These are phyloP conservation scores for Nephelium lappaceum DNA, from an alignment of 345 rosid species.

Conservation along the genomic window DNA sequence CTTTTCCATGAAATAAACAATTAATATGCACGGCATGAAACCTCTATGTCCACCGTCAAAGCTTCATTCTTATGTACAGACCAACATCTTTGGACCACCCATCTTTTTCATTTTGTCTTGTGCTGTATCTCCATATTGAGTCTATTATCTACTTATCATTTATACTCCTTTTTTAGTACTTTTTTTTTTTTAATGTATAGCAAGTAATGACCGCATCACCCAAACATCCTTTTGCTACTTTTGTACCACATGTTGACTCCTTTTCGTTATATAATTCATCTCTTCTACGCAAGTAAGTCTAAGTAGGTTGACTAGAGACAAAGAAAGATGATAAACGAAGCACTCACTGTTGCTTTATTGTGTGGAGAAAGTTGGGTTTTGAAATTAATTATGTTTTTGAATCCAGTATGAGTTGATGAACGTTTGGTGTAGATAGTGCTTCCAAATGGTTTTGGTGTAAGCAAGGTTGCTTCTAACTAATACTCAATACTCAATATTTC, in stretches of 20 bases:
- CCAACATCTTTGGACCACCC: background rate
- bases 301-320: background rate
- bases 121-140: background rate
- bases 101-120: background rate
- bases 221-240: background rate
- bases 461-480: background rate
- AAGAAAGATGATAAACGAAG: background rate
- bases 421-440: too few species aligned
- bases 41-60: background rate
- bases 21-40: background rate
- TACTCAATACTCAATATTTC: background rate
- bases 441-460: too few species aligned
- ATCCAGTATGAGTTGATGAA: too few species aligned
- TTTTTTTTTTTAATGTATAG: background rate
- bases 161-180: background rate
- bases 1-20: background rate
- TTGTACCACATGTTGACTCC: background rate
- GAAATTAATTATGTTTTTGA: background rate
- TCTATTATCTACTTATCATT: background rate
- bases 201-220: background rate
- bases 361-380: background rate
- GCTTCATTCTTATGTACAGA: conserved; percentile 2
- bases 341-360: background rate
- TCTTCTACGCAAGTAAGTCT: background rate
- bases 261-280: background rate